These are phyloP conservation scores for Scytalidium lignicola DNA, from an alignment of 2,329 filamentous ascomycete species.

Conservation along the genomic window DNA sequence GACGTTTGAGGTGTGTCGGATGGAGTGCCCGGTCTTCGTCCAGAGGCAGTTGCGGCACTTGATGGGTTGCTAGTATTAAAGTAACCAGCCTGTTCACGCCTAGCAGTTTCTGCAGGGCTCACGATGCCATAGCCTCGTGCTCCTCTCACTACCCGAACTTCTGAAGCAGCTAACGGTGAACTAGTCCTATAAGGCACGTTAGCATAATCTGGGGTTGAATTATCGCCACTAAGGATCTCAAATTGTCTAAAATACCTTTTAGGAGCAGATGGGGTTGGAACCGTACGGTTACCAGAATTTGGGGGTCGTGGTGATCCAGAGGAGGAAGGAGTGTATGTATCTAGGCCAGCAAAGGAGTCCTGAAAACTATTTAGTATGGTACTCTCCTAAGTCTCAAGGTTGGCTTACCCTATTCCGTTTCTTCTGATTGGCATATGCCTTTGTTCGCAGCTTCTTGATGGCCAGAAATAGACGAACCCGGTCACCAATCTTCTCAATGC, in stretches of 20 bases:
- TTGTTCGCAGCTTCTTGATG: constrained; percentile 77
- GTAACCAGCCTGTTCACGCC: constrained; percentile 48
- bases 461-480: constrained; percentile 84
- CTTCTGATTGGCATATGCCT: constrained; percentile 69
- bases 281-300: constrained; percentile 44
- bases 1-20: constrained; percentile 57
- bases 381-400: background rate
- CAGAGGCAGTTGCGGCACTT: constrained; percentile 46
- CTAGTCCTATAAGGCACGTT: constrained; percentile 53
- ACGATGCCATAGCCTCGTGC: constrained; percentile 51
- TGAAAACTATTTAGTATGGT: constrained; percentile 32
- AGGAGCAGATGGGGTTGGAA: constrained; percentile 42
- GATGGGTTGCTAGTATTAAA: constrained; percentile 44
- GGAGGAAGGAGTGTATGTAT: constrained; percentile 59
- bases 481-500: constrained; percentile 96
- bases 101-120: constrained; percentile 48
- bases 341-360: constrained; percentile 81
- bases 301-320: constrained; percentile 60
- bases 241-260: constrained; percentile 62
- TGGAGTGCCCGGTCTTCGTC: constrained; percentile 54
- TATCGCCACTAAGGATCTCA: constrained; percentile 31
- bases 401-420: constrained; percentile 75
- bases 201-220: background rate
- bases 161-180: constrained; percentile 49
- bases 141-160: constrained; percentile 21